These are phyloP conservation scores for Scytalidium sp. DNA, from an alignment of 2,329 filamentous ascomycete species.

Conservation along the genomic window DNA sequence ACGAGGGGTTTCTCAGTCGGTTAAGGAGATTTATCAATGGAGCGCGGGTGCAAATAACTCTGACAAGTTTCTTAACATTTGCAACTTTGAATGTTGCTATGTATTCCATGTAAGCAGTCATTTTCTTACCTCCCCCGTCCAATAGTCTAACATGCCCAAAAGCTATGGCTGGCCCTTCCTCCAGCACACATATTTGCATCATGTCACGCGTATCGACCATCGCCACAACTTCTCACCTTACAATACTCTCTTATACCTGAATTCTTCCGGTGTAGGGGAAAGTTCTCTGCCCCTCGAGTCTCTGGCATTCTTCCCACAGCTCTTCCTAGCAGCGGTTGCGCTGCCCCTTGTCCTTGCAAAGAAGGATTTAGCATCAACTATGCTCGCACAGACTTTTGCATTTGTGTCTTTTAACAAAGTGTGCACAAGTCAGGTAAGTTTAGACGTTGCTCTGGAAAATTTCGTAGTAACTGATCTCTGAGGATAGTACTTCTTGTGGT, in stretches of 20 bases:
- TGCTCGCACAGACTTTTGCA: slow-evolving; percentile 94
- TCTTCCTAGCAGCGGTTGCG: slow-evolving; percentile 73
- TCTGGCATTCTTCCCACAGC: slow-evolving; percentile 84
- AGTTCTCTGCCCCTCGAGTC: slow-evolving; percentile 59
- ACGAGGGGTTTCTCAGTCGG: slow-evolving; percentile 22
- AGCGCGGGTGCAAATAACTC: slow-evolving; percentile 53
- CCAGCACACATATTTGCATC: slow-evolving; percentile 88
- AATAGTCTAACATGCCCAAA: slow-evolving; percentile 4
- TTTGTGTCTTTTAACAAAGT: slow-evolving; percentile 99
- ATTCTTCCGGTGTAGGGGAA: slow-evolving; percentile 57
- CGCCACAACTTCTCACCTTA: slow-evolving; percentile 98
- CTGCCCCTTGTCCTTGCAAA: slow-evolving; percentile 78
- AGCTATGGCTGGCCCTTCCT: slow-evolving; percentile 81
- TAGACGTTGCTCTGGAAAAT: too few species aligned
- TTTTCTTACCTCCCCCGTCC: background rate
- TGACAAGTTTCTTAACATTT: slow-evolving; percentile 72
- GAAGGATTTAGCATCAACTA: slow-evolving; percentile 74
- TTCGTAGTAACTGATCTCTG: too few species aligned
- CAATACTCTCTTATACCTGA: slow-evolving; percentile 85
- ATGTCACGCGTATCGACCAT: slow-evolving; percentile 90
- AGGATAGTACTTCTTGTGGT: slow-evolving; percentile 97
- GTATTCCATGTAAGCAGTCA: slow-evolving; percentile 64
- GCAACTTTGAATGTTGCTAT: slow-evolving; percentile 70
- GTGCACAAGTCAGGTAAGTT: slow-evolving; percentile 86
- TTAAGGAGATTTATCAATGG: slow-evolving; percentile 46